A percentile compares a stretch with the other conserved stretches of the same genome.
phyloP scores from a whole-genome alignment of 2,329 filamentous ascomycete genomes.

The Microascus cirrosus region DNA sequence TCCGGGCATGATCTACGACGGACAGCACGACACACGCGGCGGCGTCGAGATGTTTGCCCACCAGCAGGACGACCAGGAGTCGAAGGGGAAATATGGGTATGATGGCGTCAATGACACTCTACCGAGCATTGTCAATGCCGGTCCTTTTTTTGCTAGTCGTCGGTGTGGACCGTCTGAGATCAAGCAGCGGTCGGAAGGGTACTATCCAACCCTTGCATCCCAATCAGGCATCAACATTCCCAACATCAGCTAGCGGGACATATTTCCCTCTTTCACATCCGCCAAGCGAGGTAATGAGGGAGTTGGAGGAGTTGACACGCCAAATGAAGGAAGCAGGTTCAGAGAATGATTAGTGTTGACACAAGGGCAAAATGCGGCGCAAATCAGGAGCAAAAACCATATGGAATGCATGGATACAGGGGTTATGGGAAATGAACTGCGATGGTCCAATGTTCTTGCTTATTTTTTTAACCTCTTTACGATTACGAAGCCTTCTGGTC shows the following conservation, averaged over 20 bases:
- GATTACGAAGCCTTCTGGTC: not conserved
- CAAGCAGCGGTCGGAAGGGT: conserved; percentile 38
- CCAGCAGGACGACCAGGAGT: conserved; percentile 13
- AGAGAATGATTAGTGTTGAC: not conserved
- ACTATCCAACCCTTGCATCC: conserved; percentile 38
- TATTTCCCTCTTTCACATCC: not conserved
- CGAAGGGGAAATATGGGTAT: conserved; percentile 38
- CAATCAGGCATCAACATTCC: conserved; percentile 35
- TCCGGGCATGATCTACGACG: conserved; percentile 37
- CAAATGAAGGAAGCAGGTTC: not conserved
- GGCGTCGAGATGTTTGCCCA: conserved; percentile 38
- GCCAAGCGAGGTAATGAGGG: not conserved
- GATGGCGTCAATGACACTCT: conserved; percentile 22
- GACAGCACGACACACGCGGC: conserved; percentile 25
- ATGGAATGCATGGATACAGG: conserved; percentile 3
- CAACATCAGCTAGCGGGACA: conserved; percentile 13
- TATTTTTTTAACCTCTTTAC: conserved; percentile 9
- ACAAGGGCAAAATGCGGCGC: not conserved
- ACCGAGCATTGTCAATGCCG: conserved; percentile 34
- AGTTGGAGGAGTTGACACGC: not conserved
- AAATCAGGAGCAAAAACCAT: conserved; percentile 1
- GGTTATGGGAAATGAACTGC: conserved; percentile 1
- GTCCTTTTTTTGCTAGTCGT: conserved; percentile 24
- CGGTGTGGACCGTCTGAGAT: conserved; percentile 39
- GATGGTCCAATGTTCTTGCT: conserved; percentile 8